Evolutionary conservation across 306 rosid species (phyloP), one percentile per base, ranked within the genome.

Genomic region (Quercus cerris): DNA sequence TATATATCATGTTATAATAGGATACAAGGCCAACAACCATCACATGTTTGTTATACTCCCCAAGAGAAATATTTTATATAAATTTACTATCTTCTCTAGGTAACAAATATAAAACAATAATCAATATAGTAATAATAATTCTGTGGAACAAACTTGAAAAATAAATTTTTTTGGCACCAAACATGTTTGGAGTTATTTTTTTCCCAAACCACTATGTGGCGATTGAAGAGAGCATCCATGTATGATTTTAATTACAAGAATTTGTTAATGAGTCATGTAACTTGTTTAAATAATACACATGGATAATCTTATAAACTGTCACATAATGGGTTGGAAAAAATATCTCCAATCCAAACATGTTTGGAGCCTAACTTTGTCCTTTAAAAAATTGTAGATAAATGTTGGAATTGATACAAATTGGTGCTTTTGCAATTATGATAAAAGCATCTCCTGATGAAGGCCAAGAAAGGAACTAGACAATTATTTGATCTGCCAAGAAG

Each of bases 401-500:
- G 41, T 33, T 33, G 41, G 8, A 33, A 33, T 33, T 33, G 41
- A 1, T 33, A 33, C 8, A 33, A 33, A 33, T 33, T 5, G 41
- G 8, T 33, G 41, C 41, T 33, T 33, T 33, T 33, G 41, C 41
- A 33, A 33, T 33, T 33, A 33, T 33, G 41, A 33, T 33, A 33
- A 5, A 33, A 33, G 8, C 8, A 33, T 28, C 31, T 28, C 30
- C 31, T 3, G 4, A 28, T 28, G 31, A 28, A 28, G 31, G 4
- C 31, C 4, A 28, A 28, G 31, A 28, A 28, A 28, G 3, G 31
- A 28, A 28, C 31, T 3, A 28, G 4, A 79, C 84, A 87, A 63
- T 84, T 56, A 52, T 86, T 82, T 77, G 91, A 82, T 79, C 99
- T 95, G 92, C 81, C 77, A 87, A 30, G 35, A 85, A 71, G 63